Evolutionary conservation across 2,329 filamentous ascomycete genomes (phyloP).

Genomic region (Rugonectria rugulosa): DNA sequence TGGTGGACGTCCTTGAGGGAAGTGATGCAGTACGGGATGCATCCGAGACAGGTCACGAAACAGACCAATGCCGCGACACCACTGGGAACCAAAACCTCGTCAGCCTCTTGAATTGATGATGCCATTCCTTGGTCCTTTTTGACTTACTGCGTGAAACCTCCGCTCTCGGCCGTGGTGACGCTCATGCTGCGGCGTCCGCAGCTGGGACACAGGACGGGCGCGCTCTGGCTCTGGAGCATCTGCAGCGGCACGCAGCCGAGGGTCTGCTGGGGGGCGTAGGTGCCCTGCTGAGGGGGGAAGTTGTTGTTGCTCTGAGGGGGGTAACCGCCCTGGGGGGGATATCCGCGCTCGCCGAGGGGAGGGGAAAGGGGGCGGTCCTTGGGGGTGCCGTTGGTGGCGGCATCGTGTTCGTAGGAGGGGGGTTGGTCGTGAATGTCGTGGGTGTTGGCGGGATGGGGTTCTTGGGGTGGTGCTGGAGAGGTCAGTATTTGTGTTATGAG

Average conservation of each 20-base stretch:
- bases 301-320: neutral
- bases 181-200: slow-evolving; percentile 25
- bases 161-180: slow-evolving; percentile 11
- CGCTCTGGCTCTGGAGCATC: slow-evolving; percentile 22
- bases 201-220: slow-evolving; percentile 28
- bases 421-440: slow-evolving; percentile 12
- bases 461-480: slow-evolving; percentile 18
- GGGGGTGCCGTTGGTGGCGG: neutral
- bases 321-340: neutral
- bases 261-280: slow-evolving; percentile 9
- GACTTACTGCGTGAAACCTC: slow-evolving; percentile 31
- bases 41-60: slow-evolving; percentile 30
- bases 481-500: neutral
- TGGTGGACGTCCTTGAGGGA: slow-evolving; percentile 34
- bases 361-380: neutral
- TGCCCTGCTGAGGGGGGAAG: neutral
- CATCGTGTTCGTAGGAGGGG: slow-evolving; percentile 14
- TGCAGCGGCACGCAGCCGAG: slow-evolving; percentile 22
- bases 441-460: neutral
- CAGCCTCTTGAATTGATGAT: neutral
- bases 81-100: slow-evolving; percentile 19
- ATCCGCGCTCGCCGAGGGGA: neutral
- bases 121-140: neutral
- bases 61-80: slow-evolving; percentile 28
- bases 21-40: slow-evolving; percentile 30